phyloP scores from a whole-genome alignment of 768 basidiomycete species.

The Cystofilobasidium ferigula region DNA sequence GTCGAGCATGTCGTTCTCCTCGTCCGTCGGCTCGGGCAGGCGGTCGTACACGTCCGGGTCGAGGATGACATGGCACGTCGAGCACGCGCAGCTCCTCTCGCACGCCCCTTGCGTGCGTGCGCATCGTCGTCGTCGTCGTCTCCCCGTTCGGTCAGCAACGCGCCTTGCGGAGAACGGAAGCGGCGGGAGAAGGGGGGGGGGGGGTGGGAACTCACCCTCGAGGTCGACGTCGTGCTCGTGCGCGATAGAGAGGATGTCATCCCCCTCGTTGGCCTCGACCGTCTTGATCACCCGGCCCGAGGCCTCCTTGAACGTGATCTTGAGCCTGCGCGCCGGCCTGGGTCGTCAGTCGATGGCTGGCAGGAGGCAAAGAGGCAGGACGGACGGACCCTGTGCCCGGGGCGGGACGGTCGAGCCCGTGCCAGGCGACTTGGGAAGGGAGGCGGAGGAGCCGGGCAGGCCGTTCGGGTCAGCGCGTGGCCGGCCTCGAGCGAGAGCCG shows the following conservation, averaged over 20 bases:
- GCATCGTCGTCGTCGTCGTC: not conserved
- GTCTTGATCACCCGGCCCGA: constrained; percentile 75
- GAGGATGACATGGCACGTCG: constrained; percentile 91
- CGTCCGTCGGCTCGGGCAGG: constrained; percentile 86
- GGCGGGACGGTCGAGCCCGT: constrained; percentile 42
- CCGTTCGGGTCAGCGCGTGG: not conserved
- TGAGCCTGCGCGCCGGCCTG: constrained; percentile 51
- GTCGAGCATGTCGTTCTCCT: constrained; percentile 84
- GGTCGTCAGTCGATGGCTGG: not conserved
- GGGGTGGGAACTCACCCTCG: constrained; percentile 69
- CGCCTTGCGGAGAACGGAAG: no score
- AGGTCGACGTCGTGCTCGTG: constrained; percentile 93
- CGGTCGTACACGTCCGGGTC: constrained; percentile 68
- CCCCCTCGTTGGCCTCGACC: constrained; percentile 84
- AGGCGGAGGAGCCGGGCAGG: not conserved
- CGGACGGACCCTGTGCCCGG: constrained; percentile 60
- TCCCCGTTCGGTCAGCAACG: no score
- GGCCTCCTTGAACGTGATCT: constrained; percentile 77
- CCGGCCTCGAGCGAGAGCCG: not conserved
- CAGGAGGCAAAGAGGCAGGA: no score
- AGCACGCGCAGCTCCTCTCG: constrained; percentile 92
- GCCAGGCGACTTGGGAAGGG: not conserved
- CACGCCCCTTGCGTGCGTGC: constrained; percentile 60
- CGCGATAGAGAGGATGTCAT: constrained; percentile 78
- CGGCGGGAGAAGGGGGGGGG: not conserved